Percentiles rank a stretch among this genome's conserved stretches.
Conservation (phyloP, 495 filamentous ascomycete species). For the Hypoxylon fragiforme region DNA sequence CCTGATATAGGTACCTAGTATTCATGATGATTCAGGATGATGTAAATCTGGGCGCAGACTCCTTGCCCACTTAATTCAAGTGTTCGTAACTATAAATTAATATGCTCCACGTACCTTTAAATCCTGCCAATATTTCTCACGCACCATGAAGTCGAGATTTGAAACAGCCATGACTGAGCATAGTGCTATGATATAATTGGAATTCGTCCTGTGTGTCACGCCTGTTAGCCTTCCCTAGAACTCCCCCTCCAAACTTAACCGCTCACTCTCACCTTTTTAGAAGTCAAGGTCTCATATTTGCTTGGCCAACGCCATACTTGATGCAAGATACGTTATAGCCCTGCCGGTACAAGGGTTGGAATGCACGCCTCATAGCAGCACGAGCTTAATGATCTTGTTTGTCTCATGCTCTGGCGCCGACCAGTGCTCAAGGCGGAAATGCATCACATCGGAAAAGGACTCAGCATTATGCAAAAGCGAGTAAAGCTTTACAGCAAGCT, state of each 20-base stretch:
- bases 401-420: background rate
- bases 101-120: background rate
- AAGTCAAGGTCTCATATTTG: slow-evolving; percentile 10
- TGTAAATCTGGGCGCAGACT: too few species aligned
- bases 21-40: too few species aligned
- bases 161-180: slow-evolving; percentile 36
- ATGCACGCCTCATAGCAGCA: background rate
- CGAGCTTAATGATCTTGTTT: background rate
- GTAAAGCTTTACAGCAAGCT: background rate
- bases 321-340: slow-evolving; percentile 7
- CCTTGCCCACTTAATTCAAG: background rate
- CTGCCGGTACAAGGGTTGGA: slow-evolving; percentile 3
- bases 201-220: slow-evolving; percentile 16
- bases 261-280: background rate
- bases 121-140: background rate
- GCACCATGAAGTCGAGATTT: slow-evolving; percentile 33
- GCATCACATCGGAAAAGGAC: background rate
- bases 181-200: slow-evolving; percentile 18
- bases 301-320: background rate
- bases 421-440: slow-evolving; percentile 1
- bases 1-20: too few species aligned
- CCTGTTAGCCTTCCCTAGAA: background rate
- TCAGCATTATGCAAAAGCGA: background rate
- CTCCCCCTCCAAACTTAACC: slow-evolving; percentile 14
- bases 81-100: background rate